Percentiles rank a stretch among this genome's conserved stretches.
These are phyloP conservation scores for Amanita pallidorosea DNA, from an alignment of 768 basidiomycete genomes.

Conservation along the genomic window DNA sequence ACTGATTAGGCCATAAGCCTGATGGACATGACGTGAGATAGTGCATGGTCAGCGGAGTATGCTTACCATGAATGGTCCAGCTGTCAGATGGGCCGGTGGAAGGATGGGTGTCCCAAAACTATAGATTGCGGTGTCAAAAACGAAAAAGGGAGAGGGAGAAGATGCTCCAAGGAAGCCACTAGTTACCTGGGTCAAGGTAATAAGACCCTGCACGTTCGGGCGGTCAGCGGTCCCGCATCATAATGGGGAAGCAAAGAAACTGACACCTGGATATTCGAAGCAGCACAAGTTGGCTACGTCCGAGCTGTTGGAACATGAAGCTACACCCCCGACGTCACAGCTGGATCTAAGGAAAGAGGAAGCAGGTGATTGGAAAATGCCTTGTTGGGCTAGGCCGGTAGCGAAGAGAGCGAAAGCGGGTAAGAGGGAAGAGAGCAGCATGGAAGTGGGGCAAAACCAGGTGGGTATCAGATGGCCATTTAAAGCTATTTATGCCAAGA, in stretches of 20 bases:
- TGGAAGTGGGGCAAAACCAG: neutral
- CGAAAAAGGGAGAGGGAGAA: too few species aligned
- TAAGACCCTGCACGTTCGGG: neutral
- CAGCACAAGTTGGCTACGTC: neutral
- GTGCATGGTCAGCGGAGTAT: constrained; percentile 6
- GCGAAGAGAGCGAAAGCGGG: neutral
- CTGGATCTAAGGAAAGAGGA: neutral
- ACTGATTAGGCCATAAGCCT: constrained; percentile 2
- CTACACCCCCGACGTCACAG: neutral
- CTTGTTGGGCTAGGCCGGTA: neutral
- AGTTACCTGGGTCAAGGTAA: neutral
- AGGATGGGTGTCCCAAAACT: constrained; percentile 50
- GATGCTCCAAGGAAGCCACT: neutral
- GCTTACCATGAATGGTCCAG: constrained; percentile 51
- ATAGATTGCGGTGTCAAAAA: neutral
- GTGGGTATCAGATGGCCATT: neutral
- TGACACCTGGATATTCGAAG: constrained; percentile 3
- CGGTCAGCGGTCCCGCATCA: neutral
- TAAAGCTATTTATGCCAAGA: neutral
- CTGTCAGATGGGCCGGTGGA: constrained; percentile 37
- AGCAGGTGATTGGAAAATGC: neutral
- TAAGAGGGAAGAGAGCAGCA: neutral
- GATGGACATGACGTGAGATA: neutral
- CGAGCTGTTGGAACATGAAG: neutral
- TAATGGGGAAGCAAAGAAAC: neutral